phyloP scores from a whole-genome alignment of 2,329 filamentous ascomycete species.

The Elsinoe batatas region DNA sequence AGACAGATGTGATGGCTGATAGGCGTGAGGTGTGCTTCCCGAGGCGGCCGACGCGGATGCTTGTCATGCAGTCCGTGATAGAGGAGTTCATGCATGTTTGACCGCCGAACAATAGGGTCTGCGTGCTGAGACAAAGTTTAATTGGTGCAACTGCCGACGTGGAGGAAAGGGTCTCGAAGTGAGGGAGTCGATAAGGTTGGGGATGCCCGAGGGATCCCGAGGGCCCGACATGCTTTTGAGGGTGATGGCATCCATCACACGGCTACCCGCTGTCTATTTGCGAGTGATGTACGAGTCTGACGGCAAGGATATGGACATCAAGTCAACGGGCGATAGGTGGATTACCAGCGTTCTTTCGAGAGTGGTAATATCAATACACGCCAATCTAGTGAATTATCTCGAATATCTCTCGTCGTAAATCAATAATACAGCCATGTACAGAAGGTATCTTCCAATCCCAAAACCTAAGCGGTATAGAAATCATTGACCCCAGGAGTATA shows the following conservation, averaged over 20 bases:
- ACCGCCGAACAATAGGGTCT: neutral
- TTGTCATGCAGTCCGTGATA: neutral
- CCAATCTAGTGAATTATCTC: too few relatives aligned
- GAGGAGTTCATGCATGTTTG: neutral
- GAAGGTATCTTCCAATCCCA: neutral
- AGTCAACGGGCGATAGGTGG: too few relatives aligned
- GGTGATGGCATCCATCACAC: too few relatives aligned
- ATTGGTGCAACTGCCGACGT: neutral
- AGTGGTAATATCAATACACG: too few relatives aligned
- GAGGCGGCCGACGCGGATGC: neutral
- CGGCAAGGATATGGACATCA: too few relatives aligned
- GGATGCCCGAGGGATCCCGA: neutral
- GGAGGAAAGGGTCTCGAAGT: neutral
- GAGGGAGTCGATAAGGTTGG: neutral
- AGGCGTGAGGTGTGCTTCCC: neutral
- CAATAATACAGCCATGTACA: neutral
- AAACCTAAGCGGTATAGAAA: conserved; percentile 4
- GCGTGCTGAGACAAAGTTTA: neutral
- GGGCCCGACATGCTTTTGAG: neutral
- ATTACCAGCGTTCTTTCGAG: too few relatives aligned
- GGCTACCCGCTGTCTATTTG: too few relatives aligned
- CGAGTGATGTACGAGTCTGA: too few relatives aligned
- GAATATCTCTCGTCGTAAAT: neutral
- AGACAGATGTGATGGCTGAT: neutral
- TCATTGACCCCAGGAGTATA: neutral